A percentile compares a stretch with the other conserved stretches of the same genome.
Conservation (phyloP, 2,329 filamentous ascomycete species). For the Trichoderma aggressivum region DNA sequence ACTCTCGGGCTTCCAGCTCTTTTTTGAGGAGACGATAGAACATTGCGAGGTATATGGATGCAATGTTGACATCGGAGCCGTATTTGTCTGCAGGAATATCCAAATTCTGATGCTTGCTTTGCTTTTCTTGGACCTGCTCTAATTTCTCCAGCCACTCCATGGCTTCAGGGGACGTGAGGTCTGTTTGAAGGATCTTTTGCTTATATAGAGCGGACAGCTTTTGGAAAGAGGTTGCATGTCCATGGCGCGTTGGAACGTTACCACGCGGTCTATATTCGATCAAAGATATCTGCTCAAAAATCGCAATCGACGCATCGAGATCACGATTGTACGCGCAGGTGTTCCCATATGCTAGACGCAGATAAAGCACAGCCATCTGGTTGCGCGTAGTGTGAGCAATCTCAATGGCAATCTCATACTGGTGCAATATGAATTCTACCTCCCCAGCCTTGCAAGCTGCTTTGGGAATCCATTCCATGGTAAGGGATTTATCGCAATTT, state of each 20-base stretch:
- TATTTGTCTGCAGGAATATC: slow-evolving; percentile 41
- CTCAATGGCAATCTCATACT: slow-evolving; percentile 32
- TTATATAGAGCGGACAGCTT: slow-evolving; percentile 39
- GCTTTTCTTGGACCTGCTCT: slow-evolving; percentile 36
- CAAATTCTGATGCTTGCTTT: slow-evolving; percentile 37
- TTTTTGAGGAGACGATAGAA: slow-evolving; percentile 35
- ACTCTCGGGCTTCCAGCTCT: slow-evolving; percentile 26
- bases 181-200: slow-evolving; percentile 31
- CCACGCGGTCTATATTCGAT: slow-evolving; percentile 39
- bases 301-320: slow-evolving; percentile 33
- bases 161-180: slow-evolving; percentile 28
- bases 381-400: slow-evolving; percentile 35
- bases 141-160: slow-evolving; percentile 34
- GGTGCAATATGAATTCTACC: slow-evolving; percentile 30
- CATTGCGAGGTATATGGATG: slow-evolving; percentile 39
- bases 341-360: slow-evolving; percentile 37
- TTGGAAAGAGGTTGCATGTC: slow-evolving; percentile 40
- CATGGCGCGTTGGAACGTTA: slow-evolving; percentile 38
- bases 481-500: slow-evolving; percentile 32
- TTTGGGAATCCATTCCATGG: slow-evolving; percentile 42
- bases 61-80: slow-evolving; percentile 41
- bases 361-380: slow-evolving; percentile 36
- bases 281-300: slow-evolving; percentile 37
- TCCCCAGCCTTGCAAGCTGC: slow-evolving; percentile 36
- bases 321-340: slow-evolving; percentile 36